Base-by-base conservation (phyloP, 148 eudicot species). In the Suaeda aralocaspica region DNA sequence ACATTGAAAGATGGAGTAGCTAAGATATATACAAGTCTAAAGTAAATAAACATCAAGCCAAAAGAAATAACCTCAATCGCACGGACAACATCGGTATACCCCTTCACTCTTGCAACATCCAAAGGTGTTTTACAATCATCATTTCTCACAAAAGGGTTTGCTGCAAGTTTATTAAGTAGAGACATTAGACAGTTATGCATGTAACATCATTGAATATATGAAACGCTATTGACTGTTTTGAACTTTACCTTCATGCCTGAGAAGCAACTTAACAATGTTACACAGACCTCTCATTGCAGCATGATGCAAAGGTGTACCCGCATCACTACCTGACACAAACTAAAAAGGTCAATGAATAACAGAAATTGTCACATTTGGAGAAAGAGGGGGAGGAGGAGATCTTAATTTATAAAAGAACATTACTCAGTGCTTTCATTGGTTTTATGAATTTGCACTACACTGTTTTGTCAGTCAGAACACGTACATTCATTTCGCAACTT, bases 231-330 rank as follows among this genome's bases (percentile, higher is more conserved):
- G 56, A 46, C 3, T 11, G 16, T 46, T 34, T 1, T 57, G 13
- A 61, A 62, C 15, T 15, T 57, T 79, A 84, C 88, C 91, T 81
- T 85, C 85, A 71, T 77, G 78, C 56, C 80, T 68, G 15, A 84
- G 80, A 75, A 87, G 88, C 72, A 87, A 73, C 73, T 39, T 83
- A 56, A 84, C 84, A 41, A 78, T 75, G 75, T 58, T 68, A 50
- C 69, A 85, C 14, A 84, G 74, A 33, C 87, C 88, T 83, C 85
- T 81, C 78, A 84, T 81, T 36, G 91, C 82, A 50, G 88, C 86
- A 83, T 84, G 87, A 79, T 84, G 91, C 60, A 87, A 81, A 22
- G 88, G 82, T 31, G 87, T 84, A 22, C 88, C 88, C 41, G 79
- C 91, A 77, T 84, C 80, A 61, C 82, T 73, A 42, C 88, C 91